Evolutionary conservation across 148 eudicot genomes (phyloP), one percentile per base, ranked within the genome.

Genomic region (Camellia granthamiana): DNA sequence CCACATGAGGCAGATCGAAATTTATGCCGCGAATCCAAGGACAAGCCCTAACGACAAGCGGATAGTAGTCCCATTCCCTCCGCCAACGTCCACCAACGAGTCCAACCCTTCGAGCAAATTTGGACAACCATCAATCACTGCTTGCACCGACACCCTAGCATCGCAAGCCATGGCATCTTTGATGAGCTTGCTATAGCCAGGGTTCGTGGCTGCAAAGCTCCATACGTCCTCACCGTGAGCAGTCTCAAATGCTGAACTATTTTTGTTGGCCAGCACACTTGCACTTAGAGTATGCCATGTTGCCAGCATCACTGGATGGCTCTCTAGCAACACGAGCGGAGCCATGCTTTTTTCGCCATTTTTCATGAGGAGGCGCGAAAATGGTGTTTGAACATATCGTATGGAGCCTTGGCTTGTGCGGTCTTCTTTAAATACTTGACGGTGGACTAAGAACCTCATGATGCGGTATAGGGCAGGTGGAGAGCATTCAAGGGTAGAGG

Each of bases 1-100:
- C 83, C 72, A 93, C 94, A 79, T 87, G 91, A 73, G 89, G 87
- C 4, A 90, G 86, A 89, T 93, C 97, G 79, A 91, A 93, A 82
- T 90, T 91, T 41, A 91, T 88, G 51, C 91, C 93, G 10, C 76
- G 77, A 80, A 90, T 81, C 90, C 88, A 88, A 51, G 93, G 91
- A 74, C 46, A 89, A 0, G 84, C 88, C 81, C 85, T 77, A 4
- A 90, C 89, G 58, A 75, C 75, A 80, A 43, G 30, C 79, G 61
- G 65, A 87, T 58, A 1, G 91, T 63, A 4, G 90, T 87, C 8
- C 94, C 97, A 81, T 90, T 79, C 3, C 94, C 97, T 7, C 97
- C 97, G 0, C 95, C 93, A 2, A 93, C 97, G 77, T 91, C 97
- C 56, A 93, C 97, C 82, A 93, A 47, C 0, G 81, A 63, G 8